Evolutionary conservation across 495 filamentous ascomycete species (phyloP).

Genomic region (Aspergillus avenaceus): DNA sequence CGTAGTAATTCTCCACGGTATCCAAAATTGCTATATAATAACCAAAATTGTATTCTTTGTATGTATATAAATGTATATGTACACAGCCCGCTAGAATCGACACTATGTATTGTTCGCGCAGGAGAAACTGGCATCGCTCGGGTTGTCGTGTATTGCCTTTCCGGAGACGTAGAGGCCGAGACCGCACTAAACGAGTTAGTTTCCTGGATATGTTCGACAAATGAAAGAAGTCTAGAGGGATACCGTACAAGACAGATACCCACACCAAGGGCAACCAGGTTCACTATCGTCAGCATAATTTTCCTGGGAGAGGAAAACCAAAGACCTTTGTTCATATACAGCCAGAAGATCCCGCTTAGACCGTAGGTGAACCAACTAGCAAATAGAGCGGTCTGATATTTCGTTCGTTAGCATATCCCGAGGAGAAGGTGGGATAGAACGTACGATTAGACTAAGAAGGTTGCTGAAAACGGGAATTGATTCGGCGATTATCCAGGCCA

Average conservation of each 20-base stretch:
- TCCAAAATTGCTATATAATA: no score
- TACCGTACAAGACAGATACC: constrained; percentile 27
- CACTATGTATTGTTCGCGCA: constrained; percentile 36
- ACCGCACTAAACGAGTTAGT: constrained; percentile 27
- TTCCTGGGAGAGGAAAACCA: constrained; percentile 28
- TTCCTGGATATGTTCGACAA: not conserved
- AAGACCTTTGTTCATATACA: constrained; percentile 33
- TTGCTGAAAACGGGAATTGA: constrained; percentile 70
- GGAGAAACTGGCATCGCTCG: constrained; percentile 36
- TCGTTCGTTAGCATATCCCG: constrained; percentile 14
- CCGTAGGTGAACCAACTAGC: constrained; percentile 45
- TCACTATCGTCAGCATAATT: constrained; percentile 30
- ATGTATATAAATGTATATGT: not conserved
- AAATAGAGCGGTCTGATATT: constrained; percentile 36
- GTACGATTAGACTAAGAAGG: constrained; percentile 51
- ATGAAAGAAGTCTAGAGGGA: not conserved
- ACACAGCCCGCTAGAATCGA: not conserved
- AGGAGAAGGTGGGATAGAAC: constrained; percentile 23
- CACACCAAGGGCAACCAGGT: constrained; percentile 25
- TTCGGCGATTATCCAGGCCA: constrained; percentile 69
- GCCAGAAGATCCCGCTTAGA: constrained; percentile 40
- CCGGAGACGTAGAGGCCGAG: constrained; percentile 42
- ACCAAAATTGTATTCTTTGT: not conserved
- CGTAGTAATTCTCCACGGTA: no score
- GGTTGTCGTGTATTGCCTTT: constrained; percentile 35